These are phyloP conservation scores for Cichorium intybus DNA, from an alignment of 140 eudicot genomes.

Conservation along the genomic window DNA sequence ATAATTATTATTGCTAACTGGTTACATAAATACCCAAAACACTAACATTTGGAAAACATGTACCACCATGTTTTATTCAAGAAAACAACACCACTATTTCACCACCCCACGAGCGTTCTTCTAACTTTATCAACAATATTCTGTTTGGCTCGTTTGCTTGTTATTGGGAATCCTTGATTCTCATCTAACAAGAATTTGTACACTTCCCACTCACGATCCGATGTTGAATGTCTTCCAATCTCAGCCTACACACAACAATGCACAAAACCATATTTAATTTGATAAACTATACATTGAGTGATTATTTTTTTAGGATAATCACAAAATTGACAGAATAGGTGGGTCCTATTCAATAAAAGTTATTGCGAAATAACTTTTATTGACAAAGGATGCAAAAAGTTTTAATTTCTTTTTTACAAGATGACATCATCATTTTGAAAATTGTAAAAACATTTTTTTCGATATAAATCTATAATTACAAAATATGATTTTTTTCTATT, in stretches of 20 bases:
- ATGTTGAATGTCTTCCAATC: conserved; percentile 60
- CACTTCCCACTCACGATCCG: conserved; percentile 82
- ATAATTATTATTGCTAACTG: neutral
- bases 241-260: conserved; percentile 55
- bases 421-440: too few relatives aligned
- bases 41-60: neutral
- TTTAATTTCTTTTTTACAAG: too few relatives aligned
- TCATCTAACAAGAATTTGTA: conserved; percentile 70
- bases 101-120: conserved; percentile 63
- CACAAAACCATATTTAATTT: neutral
- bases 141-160: conserved; percentile 43
- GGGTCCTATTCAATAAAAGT: too few relatives aligned
- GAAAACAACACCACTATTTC: conserved; percentile 10
- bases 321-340: too few relatives aligned
- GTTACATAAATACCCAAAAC: neutral
- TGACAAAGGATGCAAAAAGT: too few relatives aligned
- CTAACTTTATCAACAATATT: conserved; percentile 61
- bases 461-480: too few relatives aligned
- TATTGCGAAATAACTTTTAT: too few relatives aligned
- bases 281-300: neutral
- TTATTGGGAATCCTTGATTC: conserved; percentile 43
- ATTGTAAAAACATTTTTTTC: too few relatives aligned
- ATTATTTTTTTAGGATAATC: too few relatives aligned
- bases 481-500: too few relatives aligned
- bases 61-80: conserved; percentile 8